These are phyloP conservation scores for Teratosphaeria epicoccoides DNA, from an alignment of 2,329 filamentous ascomycete genomes.

Conservation along the genomic window DNA sequence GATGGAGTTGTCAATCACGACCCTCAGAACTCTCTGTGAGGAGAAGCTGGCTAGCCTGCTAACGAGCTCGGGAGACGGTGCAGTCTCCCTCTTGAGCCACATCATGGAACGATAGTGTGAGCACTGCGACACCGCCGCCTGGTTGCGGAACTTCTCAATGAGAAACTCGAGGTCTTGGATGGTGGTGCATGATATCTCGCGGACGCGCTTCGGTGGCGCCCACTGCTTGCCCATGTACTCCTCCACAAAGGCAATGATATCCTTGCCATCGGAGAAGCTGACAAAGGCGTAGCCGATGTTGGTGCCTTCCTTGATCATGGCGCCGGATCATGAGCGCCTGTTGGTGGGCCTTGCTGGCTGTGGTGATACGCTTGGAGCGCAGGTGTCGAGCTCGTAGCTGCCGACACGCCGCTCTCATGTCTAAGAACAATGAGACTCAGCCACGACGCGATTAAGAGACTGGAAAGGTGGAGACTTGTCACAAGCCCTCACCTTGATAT, in stretches of 20 bases:
- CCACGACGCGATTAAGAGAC: no score
- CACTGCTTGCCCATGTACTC: not conserved
- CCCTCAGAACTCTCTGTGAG: no score
- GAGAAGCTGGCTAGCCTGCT: not conserved
- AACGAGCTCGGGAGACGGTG: not conserved
- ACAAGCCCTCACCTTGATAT: no score
- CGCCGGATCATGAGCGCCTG: no score
- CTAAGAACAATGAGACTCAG: no score
- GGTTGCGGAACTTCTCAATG: not conserved
- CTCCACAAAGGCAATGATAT: not conserved
- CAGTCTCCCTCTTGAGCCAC: not conserved
- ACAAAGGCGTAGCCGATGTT: not conserved
- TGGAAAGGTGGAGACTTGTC: no score
- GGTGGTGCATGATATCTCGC: not conserved
- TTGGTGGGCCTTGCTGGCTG: no score
- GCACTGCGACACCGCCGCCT: not conserved
- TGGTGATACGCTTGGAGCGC: no score
- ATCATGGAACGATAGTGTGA: not conserved
- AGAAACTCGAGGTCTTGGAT: not conserved
- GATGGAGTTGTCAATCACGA: not conserved
- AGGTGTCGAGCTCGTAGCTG: no score
- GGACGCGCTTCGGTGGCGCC: not conserved
- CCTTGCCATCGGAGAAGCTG: not conserved
- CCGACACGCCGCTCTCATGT: no score
- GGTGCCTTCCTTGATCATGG: no score